Evolutionary conservation across 768 basidiomycete species (phyloP).

Genomic region (Strobilomyces dryophilus): DNA sequence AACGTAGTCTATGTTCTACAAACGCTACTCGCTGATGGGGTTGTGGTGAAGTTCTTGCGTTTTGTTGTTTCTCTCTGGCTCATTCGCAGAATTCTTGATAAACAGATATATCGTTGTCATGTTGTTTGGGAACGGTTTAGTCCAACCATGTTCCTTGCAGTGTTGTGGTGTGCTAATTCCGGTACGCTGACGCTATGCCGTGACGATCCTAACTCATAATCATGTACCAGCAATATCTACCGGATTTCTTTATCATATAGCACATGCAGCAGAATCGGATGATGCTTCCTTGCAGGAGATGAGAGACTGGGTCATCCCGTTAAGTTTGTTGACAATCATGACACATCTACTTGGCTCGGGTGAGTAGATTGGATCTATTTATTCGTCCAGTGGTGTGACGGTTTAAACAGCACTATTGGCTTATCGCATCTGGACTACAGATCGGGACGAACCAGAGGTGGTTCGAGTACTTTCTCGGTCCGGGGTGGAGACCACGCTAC

Average conservation of each 20-base stretch:
- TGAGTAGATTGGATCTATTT: background rate
- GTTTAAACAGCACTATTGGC: constrained; percentile 9
- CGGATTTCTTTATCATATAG: constrained; percentile 4
- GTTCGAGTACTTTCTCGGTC: constrained; percentile 10
- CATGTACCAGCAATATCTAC: constrained; percentile 8
- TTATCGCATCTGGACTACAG: constrained; percentile 15
- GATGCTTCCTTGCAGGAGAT: background rate
- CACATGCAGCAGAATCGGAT: background rate
- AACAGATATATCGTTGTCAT: constrained; percentile 24
- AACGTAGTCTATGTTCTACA: constrained; percentile 24
- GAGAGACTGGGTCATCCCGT: constrained; percentile 10
- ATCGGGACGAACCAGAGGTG: constrained; percentile 5
- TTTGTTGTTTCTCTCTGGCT: background rate
- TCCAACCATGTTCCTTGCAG: constrained; percentile 10
- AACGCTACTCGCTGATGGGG: constrained; percentile 19
- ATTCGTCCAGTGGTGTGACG: background rate
- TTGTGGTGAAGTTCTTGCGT: constrained; percentile 6
- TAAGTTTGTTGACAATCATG: constrained; percentile 17
- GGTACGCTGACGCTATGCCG: constrained; percentile 7
- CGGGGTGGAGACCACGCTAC: background rate
- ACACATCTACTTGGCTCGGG: constrained; percentile 23
- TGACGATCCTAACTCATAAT: background rate
- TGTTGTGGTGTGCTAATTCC: constrained; percentile 16
- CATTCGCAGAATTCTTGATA: background rate
- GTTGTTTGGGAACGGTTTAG: constrained; percentile 14